Percentiles rank a stretch among this genome's conserved stretches.
Conservation (phyloP, 116 monocot species). For the Phalaenopsis hybrid region DNA sequence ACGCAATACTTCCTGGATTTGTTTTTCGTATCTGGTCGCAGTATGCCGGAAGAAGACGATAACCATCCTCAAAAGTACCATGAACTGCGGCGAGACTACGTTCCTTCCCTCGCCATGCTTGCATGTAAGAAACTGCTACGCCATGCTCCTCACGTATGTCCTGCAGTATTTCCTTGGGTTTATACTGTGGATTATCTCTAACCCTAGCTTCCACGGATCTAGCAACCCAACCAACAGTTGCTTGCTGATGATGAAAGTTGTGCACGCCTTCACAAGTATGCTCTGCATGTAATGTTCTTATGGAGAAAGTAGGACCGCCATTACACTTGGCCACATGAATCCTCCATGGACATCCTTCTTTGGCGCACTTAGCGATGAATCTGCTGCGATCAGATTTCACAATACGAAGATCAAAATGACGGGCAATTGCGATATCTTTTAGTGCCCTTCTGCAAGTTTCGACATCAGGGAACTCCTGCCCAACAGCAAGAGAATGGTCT, state of each 20-base stretch:
- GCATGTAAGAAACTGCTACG: conserved; percentile 97
- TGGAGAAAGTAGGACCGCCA: conserved; percentile 78
- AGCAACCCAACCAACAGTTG: conserved; percentile 97
- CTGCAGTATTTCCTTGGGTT: conserved; percentile 96
- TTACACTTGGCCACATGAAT: conserved; percentile 94
- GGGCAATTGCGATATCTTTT: conserved; percentile 86
- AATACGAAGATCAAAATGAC: conserved; percentile 90
- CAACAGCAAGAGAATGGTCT: conserved; percentile 55
- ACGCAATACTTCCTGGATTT: conserved; percentile 88
- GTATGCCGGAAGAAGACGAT: conserved; percentile 75
- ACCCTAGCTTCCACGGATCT: conserved; percentile 84
- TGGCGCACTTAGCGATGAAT: conserved; percentile 93
- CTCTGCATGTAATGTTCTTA: conserved; percentile 76
- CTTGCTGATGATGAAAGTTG: conserved; percentile 92
- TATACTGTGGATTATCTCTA: conserved; percentile 81
- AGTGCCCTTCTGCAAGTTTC: conserved; percentile 74
- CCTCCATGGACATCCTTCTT: conserved; percentile 95
- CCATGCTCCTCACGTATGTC: conserved; percentile 93
- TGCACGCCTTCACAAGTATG: conserved; percentile 94
- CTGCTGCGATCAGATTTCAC: conserved; percentile 96
- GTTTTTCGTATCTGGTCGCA: conserved; percentile 72
- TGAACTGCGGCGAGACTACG: conserved; percentile 93
- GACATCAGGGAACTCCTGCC: conserved; percentile 92
- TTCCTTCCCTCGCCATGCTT: conserved; percentile 98
- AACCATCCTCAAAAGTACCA: conserved; percentile 95